Base-by-base conservation (phyloP, 306 rosid genomes). In the Rosa chinensis region DNA sequence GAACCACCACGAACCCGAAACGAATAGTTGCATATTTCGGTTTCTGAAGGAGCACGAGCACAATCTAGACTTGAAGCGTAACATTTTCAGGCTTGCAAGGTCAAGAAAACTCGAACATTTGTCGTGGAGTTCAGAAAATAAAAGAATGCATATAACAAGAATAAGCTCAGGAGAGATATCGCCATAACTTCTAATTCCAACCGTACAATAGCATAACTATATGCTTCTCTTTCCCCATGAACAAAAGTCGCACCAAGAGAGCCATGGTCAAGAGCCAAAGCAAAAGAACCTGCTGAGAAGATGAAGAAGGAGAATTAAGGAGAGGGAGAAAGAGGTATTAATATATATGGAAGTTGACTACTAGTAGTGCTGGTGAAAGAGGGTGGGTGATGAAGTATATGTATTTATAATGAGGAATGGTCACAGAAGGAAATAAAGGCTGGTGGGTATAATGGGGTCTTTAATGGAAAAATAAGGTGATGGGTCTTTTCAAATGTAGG, bases 91-190 rank as follows among this genome's bases (percentile, higher is more conserved):
- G 87, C 99, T 94, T 94, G 99, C 99, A 94, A 94, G 99, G 99
- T 92, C 99, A 94, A 94, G 99, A 94, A 92, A 94, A 94, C 89
- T 84, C 78, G 59, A 84, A 88, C 83, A 78, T 75, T 78, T 67
- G 84, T 76, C 71, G 79, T 78, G 79, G 73, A 78, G 35, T 62
- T 52, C 0, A 16, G 82, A 78, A 48, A 40, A 78, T 5, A 1
- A 82, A 86, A 61, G 6, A 0, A 77, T 52, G 25, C 16, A 52
- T 0, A 0, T 56, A 80, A 84, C 66, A 70, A 74, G 83, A 85
- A 79, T 72, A 92, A 94, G 99, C 99, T 94, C 99, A 92, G 95
- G 92, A 94, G 97, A 82, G 97, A 89, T 94, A 94, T 47, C 92
- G 87, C 95, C 99, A 3, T 10, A 11, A 55, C 78, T 17, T 75